Base-by-base conservation (phyloP, 179 eudicot species). In the Drosera spatulata region DNA sequence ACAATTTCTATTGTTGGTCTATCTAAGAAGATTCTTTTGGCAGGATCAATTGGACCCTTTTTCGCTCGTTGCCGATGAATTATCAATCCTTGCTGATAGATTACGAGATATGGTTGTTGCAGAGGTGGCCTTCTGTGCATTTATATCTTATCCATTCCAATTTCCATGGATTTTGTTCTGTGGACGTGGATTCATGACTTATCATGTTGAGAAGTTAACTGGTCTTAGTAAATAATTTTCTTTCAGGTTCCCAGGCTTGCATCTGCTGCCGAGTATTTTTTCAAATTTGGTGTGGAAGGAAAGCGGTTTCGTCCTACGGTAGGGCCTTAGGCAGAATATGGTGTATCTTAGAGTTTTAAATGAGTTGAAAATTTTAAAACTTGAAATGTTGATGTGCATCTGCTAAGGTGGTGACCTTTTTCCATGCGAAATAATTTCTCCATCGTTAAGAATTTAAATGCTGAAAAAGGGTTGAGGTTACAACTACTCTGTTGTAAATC, bases 281-380 rank as follows among this genome's bases (percentile, higher is more conserved):
- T 93, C 79, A 93, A 84, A 72, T 58, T 82, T 72, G 99, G 99
- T 55, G 90, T 86, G 39, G 96, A 93, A 77, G 99, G 99, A 68
- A 93, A 93, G 73, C 82, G 88, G 52, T 93, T 93, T 46, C 86
- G 99, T 38, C 99, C 99, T 41, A 93, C 95, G 48, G 99, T 93
- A 77, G 70, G 82, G 60, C 50, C 64, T 46, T 8, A n/a, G 38
- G 53, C 42, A 7, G 47, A 40, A 39, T 22, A 22, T 22, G 33
- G 10, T 63, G 55, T 45, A 33, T 55, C 50, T 11, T 10, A 50
- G 53, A 15, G 12, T 50, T 50, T 11, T 11, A 11, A 50, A 11
- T 50, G 53, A 11, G 49, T 22, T 22, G 33, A 22, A 22, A 22
- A 22, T 22, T 22, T 22, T 22, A 22, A 22, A 22, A 22, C 33